Base-by-base conservation (phyloP, 805 yeast genomes). In the Metschnikowia hibisci region DNA sequence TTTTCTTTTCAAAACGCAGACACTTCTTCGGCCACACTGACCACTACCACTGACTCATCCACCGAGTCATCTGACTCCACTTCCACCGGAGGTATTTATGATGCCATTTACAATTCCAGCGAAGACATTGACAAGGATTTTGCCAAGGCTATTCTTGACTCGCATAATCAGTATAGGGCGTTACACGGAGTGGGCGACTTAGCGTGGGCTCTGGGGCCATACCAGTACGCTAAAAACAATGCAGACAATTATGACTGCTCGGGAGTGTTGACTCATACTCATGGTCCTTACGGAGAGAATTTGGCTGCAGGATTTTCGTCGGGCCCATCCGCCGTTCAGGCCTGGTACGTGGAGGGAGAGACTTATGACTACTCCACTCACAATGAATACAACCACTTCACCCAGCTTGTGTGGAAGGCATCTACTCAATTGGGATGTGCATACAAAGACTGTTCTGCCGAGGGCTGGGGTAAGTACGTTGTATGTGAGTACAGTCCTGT, bases 341-440 rank as follows among this genome's bases (percentile, higher is more conserved):
- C 71, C 14, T 69, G 75, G 75, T 68, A 69, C 55, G 59, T 48
- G 33, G 74, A 68, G 55, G 70, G 69, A 40, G 44, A 53, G 9
- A 42, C 58, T 15, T 65, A 56, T 47, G 47, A 52, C 44, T 66
- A 58, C 47, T 26, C 39, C n/a, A 28, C 57, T 4, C 59, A 57
- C 26, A 54, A 57, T 45, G 51, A 54, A 10, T 64, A 57, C 46
- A 56, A 63, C 46, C 67, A 62, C 38, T 62, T 62, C 48, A 62
- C 66, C 12, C 65, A 61, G 45, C 57, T 62, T 14, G 55, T 62
- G 13, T 62, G 66, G 66, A 60, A 59, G 44, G 54, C 48, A 22
- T 42, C 65, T 32, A 61, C 64, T 14, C 48, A 50, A 42, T 54
- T 62, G 3, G 66, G 66, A 2, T 62, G 66, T 43, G 64, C 66